phyloP scores from a whole-genome alignment of 2,329 filamentous ascomycete species.

The Hymenoscyphus scutula region DNA sequence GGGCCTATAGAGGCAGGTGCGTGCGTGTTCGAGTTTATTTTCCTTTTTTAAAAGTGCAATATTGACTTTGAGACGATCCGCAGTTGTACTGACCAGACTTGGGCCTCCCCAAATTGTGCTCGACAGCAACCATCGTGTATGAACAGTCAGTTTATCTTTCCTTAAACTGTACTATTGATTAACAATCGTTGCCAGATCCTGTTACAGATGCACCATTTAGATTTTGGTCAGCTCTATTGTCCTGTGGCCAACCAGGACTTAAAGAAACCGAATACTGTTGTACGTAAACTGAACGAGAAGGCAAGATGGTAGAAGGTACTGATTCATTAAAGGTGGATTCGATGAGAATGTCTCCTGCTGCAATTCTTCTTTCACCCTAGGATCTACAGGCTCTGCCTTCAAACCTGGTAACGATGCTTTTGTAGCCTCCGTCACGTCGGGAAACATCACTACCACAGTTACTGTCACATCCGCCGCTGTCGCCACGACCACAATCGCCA shows the following conservation, averaged over 20 bases:
- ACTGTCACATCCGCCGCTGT: slow-evolving; percentile 11
- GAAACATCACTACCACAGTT: background rate
- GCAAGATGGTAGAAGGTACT: background rate
- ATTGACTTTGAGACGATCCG: too few species aligned
- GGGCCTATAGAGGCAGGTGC: slow-evolving; percentile 22
- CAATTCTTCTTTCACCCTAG: slow-evolving; percentile 14
- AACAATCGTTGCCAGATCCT: slow-evolving; percentile 14
- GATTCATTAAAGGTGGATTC: background rate
- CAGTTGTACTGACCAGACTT: slow-evolving; percentile 17
- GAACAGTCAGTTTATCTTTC: slow-evolving; percentile 12
- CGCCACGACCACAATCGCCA: background rate
- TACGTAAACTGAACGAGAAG: background rate
- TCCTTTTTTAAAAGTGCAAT: too few species aligned
- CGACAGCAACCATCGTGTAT: slow-evolving; percentile 17
- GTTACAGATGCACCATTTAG: slow-evolving; percentile 8
- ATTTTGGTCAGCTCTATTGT: slow-evolving; percentile 15
- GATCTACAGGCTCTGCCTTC: slow-evolving; percentile 14
- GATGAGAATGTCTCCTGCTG: slow-evolving; percentile 17
- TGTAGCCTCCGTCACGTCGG: slow-evolving; percentile 6
- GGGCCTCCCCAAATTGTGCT: slow-evolving; percentile 21
- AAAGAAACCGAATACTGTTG: slow-evolving; percentile 17
- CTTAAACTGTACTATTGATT: background rate
- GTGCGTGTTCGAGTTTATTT: slow-evolving; percentile 7
- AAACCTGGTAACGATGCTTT: slow-evolving; percentile 20
- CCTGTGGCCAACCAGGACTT: slow-evolving; percentile 14